phyloP scores from a whole-genome alignment of 176 grass and related monocot genomes.

The Zoysia japonica region DNA sequence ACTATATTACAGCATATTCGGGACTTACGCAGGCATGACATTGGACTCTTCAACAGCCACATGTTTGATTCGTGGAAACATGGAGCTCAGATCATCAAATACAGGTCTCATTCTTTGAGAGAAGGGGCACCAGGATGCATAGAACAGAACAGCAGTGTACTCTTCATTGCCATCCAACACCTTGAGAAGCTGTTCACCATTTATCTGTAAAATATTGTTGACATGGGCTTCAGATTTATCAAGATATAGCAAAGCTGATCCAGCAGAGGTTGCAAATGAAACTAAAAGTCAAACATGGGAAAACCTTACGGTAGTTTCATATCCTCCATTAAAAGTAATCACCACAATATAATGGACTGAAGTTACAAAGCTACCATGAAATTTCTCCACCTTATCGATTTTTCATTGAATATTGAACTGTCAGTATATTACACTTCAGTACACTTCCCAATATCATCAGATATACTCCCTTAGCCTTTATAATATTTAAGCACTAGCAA shows the following conservation, averaged over 20 bases:
- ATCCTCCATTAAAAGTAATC: neutral
- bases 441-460: neutral
- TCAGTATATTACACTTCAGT: neutral
- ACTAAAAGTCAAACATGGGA: neutral
- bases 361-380: neutral
- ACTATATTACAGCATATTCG: neutral
- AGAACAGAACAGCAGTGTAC: slow-evolving; percentile 66
- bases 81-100: slow-evolving; percentile 79
- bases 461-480: neutral
- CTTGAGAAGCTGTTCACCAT: slow-evolving; percentile 49
- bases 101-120: slow-evolving; percentile 51
- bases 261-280: neutral
- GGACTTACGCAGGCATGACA: slow-evolving; percentile 59
- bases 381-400: neutral
- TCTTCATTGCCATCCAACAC: slow-evolving; percentile 30
- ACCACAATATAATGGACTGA: neutral
- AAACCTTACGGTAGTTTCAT: neutral
- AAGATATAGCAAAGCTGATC: neutral
- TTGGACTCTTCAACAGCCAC: slow-evolving; percentile 77
- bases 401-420: neutral
- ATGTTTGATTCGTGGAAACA: slow-evolving; percentile 87
- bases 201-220: slow-evolving; percentile 45
- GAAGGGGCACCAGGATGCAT: slow-evolving; percentile 89
- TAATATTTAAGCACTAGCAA: neutral
- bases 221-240: slow-evolving; percentile 9